These are phyloP conservation scores for Fusarium verrucosum DNA, from an alignment of 2,329 filamentous ascomycete genomes.

Conservation along the genomic window DNA sequence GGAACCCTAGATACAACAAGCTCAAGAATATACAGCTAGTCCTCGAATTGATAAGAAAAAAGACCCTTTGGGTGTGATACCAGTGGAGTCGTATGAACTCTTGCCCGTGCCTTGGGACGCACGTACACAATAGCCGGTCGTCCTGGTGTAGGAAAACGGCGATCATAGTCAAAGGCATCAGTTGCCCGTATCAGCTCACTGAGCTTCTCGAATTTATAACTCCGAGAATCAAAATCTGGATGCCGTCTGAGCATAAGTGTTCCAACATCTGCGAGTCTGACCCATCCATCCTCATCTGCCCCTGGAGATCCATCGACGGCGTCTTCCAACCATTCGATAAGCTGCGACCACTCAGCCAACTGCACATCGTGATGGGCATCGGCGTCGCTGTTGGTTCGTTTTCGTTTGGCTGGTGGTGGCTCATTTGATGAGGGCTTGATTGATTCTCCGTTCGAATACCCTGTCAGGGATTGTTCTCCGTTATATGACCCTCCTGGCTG, in stretches of 20 bases:
- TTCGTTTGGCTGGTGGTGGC: neutral
- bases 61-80: neutral
- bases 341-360: neutral
- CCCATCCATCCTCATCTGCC: conserved; percentile 41
- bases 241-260: conserved; percentile 38
- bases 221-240: conserved; percentile 47
- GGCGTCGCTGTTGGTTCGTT: neutral
- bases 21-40: neutral
- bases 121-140: neutral
- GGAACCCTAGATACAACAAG: no score
- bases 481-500: no score
- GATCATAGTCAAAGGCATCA: accelerated
- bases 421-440: neutral
- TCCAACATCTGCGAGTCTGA: conserved; percentile 43
- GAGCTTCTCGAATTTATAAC: conserved; percentile 42
- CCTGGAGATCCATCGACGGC: conserved; percentile 37
- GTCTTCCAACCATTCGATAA: conserved; percentile 9
- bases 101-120: neutral
- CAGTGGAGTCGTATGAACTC: neutral
- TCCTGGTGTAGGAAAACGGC: neutral
- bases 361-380: no score
- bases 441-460: neutral
- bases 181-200: conserved; percentile 9
- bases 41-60: neutral
- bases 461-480: neutral